Conservation (phyloP, 208 protist genomes). For the Novymonas esmeraldas region DNA sequence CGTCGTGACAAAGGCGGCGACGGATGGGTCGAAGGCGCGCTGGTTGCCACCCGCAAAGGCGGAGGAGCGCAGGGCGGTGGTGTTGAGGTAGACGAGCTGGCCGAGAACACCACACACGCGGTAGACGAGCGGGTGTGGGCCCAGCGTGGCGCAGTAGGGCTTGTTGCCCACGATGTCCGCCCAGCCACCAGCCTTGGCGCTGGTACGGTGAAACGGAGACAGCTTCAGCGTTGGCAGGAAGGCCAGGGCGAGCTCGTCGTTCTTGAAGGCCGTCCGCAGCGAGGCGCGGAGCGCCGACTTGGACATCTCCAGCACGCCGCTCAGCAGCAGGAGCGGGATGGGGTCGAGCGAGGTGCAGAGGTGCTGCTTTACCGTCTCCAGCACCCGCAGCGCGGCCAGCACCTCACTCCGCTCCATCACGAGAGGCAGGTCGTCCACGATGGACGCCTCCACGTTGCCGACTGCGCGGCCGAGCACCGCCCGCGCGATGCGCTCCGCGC, state of each 20-base stretch:
- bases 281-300: slow-evolving; percentile 61
- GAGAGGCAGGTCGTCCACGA: slow-evolving; percentile 50
- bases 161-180: slow-evolving; percentile 38
- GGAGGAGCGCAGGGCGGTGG: slow-evolving; percentile 41
- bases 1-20: slow-evolving; percentile 39
- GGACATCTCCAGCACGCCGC: slow-evolving; percentile 72
- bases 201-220: slow-evolving; percentile 38
- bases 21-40: slow-evolving; percentile 38
- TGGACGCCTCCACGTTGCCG: slow-evolving; percentile 31
- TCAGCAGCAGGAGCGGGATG: slow-evolving; percentile 82
- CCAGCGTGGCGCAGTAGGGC: slow-evolving; percentile 56
- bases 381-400: slow-evolving; percentile 65
- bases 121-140: slow-evolving; percentile 59
- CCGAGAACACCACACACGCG: slow-evolving; percentile 53
- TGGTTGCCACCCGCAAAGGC: slow-evolving; percentile 28
- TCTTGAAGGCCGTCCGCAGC: slow-evolving; percentile 53
- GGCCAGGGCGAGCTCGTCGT: slow-evolving; percentile 59
- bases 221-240: slow-evolving; percentile 48
- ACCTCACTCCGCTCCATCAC: slow-evolving; percentile 58
- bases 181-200: slow-evolving; percentile 18
- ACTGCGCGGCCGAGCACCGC: slow-evolving; percentile 57
- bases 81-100: slow-evolving; percentile 77
- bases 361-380: slow-evolving; percentile 78
- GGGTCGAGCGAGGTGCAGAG: slow-evolving; percentile 80
- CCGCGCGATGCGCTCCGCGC: slow-evolving; percentile 57